These are phyloP conservation scores for Chalara sp. DNA, from an alignment of 2,329 filamentous ascomycete species.

Conservation along the genomic window DNA sequence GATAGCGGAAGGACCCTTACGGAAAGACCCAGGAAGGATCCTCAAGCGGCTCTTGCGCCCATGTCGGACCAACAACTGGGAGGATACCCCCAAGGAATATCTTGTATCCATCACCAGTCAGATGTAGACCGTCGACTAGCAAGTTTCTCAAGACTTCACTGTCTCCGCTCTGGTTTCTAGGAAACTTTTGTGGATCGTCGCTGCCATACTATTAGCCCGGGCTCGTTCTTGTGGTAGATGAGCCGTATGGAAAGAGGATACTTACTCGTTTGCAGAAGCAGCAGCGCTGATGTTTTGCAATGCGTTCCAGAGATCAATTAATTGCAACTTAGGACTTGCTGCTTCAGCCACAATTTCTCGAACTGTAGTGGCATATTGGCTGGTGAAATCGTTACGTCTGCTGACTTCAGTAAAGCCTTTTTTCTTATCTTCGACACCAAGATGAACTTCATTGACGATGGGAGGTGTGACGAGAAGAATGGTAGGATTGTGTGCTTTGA, in stretches of 20 bases:
- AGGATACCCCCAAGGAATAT: slow-evolving; percentile 20
- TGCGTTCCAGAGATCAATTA: slow-evolving; percentile 74
- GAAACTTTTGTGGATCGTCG: neutral
- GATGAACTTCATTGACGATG: slow-evolving; percentile 57
- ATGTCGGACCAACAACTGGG: slow-evolving; percentile 15
- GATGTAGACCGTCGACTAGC: slow-evolving; percentile 24
- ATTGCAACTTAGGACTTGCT: slow-evolving; percentile 38
- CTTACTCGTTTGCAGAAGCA: no score
- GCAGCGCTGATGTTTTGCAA: slow-evolving; percentile 32
- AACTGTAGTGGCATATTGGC: slow-evolving; percentile 58
- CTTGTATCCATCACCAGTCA: slow-evolving; percentile 24
- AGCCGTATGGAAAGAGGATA: no score
- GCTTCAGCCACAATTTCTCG: slow-evolving; percentile 32
- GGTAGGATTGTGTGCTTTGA: slow-evolving; percentile 63
- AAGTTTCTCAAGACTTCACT: slow-evolving; percentile 14
- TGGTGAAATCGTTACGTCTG: slow-evolving; percentile 55
- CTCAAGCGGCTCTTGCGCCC: slow-evolving; percentile 14
- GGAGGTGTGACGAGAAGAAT: slow-evolving; percentile 78
- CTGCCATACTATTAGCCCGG: neutral
- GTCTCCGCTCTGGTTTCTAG: slow-evolving; percentile 8
- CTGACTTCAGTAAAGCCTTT: slow-evolving; percentile 30
- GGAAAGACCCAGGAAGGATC: slow-evolving; percentile 22
- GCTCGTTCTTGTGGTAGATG: no score
- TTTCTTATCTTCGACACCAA: slow-evolving; percentile 27
- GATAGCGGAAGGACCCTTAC: neutral